These are phyloP conservation scores for Ophiostoma sp. DNA, from an alignment of 2,329 filamentous ascomycete genomes.

Conservation along the genomic window DNA sequence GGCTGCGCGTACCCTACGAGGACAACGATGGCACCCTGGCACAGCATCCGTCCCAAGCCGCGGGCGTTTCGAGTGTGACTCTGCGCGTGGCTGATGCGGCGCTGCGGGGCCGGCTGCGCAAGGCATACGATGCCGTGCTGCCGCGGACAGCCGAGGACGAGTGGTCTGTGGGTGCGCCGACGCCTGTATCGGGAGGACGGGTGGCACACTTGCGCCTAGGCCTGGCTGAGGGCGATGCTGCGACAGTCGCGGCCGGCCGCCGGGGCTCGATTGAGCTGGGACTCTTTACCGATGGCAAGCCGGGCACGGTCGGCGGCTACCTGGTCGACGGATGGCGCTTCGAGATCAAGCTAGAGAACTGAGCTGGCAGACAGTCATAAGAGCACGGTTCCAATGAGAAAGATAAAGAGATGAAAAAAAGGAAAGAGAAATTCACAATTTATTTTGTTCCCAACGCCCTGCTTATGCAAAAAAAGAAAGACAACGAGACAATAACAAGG, in stretches of 20 bases:
- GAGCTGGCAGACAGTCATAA: not conserved
- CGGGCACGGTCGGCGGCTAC: slow-evolving; percentile 18
- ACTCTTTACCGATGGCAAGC: slow-evolving; percentile 19
- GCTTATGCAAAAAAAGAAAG: slow-evolving; percentile 22
- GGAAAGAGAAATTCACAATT: slow-evolving; percentile 13
- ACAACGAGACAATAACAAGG: not conserved
- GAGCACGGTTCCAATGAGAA: not conserved
- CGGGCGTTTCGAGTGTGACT: slow-evolving; percentile 45
- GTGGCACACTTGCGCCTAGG: slow-evolving; percentile 10
- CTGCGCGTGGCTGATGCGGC: slow-evolving; percentile 32
- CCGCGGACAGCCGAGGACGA: not conserved
- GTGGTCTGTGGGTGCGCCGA: slow-evolving; percentile 22
- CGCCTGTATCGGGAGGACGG: not conserved
- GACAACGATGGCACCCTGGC: slow-evolving; percentile 30
- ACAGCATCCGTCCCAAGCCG: slow-evolving; percentile 47
- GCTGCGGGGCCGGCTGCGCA: slow-evolving; percentile 27
- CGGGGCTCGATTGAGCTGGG: slow-evolving; percentile 21
- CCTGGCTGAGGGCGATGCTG: not conserved
- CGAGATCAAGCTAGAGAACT: slow-evolving; percentile 18
- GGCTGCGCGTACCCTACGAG: slow-evolving; percentile 48
- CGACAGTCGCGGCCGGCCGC: not conserved
- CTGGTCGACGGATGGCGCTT: slow-evolving; percentile 25
- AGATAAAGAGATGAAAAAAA: not conserved
- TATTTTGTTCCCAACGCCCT: slow-evolving; percentile 22
- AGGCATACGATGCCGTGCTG: slow-evolving; percentile 32